Evolutionary conservation across 2,329 filamentous ascomycete species (phyloP).

Genomic region (Phoma sp.): DNA sequence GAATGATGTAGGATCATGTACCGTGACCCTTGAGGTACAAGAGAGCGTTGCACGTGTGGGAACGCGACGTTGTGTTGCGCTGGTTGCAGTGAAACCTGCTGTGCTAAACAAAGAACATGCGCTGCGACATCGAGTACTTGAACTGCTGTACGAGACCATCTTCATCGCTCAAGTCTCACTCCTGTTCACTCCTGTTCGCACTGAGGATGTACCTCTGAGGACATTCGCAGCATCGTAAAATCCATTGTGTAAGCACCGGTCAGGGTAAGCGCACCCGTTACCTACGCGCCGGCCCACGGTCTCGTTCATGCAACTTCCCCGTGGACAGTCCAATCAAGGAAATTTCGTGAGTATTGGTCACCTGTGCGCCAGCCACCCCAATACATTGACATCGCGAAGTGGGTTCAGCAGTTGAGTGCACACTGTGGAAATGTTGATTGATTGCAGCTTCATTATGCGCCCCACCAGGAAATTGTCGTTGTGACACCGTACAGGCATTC

Average conservation of each 20-base stretch:
- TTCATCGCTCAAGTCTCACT: constrained; percentile 5
- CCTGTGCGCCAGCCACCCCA: constrained; percentile 19
- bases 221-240: background rate
- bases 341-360: constrained; percentile 17
- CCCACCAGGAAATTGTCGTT: constrained; percentile 9
- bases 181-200: constrained; percentile 12
- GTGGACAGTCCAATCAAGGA: constrained; percentile 23
- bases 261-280: constrained; percentile 21
- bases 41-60: constrained; percentile 12
- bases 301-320: constrained; percentile 32
- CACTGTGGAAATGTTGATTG: constrained; percentile 9
- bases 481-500: constrained; percentile 6
- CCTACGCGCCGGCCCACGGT: constrained; percentile 35
- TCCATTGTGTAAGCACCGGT: constrained; percentile 7
- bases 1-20: constrained; percentile 11
- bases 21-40: constrained; percentile 12
- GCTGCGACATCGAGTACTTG: constrained; percentile 13
- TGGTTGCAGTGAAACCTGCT: constrained; percentile 12
- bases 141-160: constrained; percentile 5
- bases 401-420: constrained; percentile 5
- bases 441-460: constrained; percentile 12
- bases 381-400: constrained; percentile 10
- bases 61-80: constrained; percentile 9
- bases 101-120: constrained; percentile 2
- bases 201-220: background rate